Evolutionary conservation across 2,329 filamentous ascomycete species (phyloP).

Genomic region (Scytalidium lignicola): DNA sequence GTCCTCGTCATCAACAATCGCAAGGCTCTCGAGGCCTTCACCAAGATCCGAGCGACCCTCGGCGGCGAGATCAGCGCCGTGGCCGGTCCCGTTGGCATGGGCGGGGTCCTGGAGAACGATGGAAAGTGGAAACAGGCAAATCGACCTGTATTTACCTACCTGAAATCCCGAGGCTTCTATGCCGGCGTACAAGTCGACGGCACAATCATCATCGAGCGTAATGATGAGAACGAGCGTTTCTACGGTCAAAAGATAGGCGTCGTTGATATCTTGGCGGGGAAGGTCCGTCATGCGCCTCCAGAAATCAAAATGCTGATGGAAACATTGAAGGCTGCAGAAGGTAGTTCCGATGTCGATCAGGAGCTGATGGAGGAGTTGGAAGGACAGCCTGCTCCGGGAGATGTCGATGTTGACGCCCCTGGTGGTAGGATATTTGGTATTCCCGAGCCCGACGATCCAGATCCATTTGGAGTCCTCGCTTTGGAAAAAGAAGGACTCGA

Average conservation of each 20-base stretch:
- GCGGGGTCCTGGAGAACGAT: constrained; percentile 40
- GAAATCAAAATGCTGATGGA: constrained; percentile 45
- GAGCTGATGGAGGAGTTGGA: constrained; percentile 57
- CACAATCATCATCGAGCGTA: constrained; percentile 78
- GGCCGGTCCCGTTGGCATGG: constrained; percentile 72
- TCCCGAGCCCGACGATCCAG: constrained; percentile 74
- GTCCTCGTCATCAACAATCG: constrained; percentile 87
- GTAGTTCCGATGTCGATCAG: constrained; percentile 68
- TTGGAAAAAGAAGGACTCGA: constrained; percentile 87
- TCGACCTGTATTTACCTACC: constrained; percentile 72
- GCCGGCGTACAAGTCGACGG: constrained; percentile 82
- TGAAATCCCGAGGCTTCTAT: constrained; percentile 84
- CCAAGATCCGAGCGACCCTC: constrained; percentile 69
- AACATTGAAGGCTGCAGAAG: constrained; percentile 81
- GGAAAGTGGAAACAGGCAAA: constrained; percentile 47
- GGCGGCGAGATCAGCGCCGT: constrained; percentile 75
- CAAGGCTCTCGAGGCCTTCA: constrained; percentile 78
- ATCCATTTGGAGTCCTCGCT: constrained; percentile 86
- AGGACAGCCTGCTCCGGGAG: constrained; percentile 65
- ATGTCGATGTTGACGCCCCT: constrained; percentile 50
- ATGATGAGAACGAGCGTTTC: constrained; percentile 79
- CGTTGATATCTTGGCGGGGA: constrained; percentile 47
- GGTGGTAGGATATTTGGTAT: constrained; percentile 59
- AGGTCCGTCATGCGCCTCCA: constrained; percentile 12
- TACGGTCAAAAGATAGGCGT: constrained; percentile 63